These are phyloP conservation scores for Selenicereus undatus DNA, from an alignment of 148 eudicot genomes.

Conservation along the genomic window DNA sequence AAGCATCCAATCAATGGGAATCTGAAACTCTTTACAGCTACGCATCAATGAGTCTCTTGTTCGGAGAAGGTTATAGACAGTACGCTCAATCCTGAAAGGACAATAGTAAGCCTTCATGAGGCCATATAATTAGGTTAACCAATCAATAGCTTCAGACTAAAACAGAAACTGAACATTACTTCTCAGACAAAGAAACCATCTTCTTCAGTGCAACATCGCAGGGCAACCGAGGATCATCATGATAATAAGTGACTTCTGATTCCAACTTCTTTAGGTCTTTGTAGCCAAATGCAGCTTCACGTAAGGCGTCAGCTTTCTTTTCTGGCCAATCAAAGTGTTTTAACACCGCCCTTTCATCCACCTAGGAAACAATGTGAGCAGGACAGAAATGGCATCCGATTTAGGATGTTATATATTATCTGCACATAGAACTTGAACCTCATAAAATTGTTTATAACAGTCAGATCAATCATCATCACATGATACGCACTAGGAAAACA, in stretches of 20 bases:
- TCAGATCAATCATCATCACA: no score
- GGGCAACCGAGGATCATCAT: slow-evolving; percentile 55
- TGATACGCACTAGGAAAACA: no score
- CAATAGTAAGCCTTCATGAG: not conserved
- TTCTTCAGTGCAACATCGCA: slow-evolving; percentile 72
- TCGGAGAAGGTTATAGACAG: slow-evolving; percentile 52
- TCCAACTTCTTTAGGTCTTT: slow-evolving; percentile 76
- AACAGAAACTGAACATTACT: slow-evolving; percentile 33
- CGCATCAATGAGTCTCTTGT: slow-evolving; percentile 60
- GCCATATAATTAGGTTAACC: not conserved
- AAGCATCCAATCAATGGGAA: slow-evolving; percentile 85
- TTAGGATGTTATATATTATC: no score
- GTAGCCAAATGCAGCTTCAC: slow-evolving; percentile 83
- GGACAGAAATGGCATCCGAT: no score
- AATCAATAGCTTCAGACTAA: not conserved
- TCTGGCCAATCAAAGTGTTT: slow-evolving; percentile 95
- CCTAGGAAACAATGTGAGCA: slow-evolving; percentile 35
- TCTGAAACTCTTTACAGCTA: slow-evolving; percentile 61
- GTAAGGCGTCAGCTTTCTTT: slow-evolving; percentile 69
- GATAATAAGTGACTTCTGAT: slow-evolving; percentile 46
- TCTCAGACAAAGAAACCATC: slow-evolving; percentile 67
- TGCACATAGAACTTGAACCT: no score
- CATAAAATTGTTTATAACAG: no score
- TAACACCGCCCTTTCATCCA: slow-evolving; percentile 86
- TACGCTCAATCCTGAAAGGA: slow-evolving; percentile 68